Conservation (phyloP, 1,284 basidiomycete genomes). For the Papiliotrema laurentii region DNA sequence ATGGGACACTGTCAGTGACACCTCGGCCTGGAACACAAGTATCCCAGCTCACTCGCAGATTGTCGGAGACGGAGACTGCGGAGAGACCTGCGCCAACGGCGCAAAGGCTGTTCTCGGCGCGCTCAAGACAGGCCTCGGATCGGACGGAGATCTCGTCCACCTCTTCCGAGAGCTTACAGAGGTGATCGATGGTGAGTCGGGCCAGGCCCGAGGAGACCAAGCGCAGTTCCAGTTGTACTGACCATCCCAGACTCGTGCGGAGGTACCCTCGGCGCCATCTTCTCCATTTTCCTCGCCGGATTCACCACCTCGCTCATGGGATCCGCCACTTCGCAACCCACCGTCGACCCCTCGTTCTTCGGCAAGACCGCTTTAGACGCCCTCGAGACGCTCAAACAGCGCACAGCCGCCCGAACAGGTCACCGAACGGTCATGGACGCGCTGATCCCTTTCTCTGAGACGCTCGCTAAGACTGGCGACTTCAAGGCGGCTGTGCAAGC, state of each 20-base stretch:
- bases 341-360: slow-evolving; percentile 20
- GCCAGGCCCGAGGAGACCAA: not conserved
- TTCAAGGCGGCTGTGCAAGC: slow-evolving; percentile 40
- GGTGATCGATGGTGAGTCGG: slow-evolving; percentile 37
- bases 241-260: slow-evolving; percentile 33
- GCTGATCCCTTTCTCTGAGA: slow-evolving; percentile 49
- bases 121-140: slow-evolving; percentile 28
- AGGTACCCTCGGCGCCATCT: slow-evolving; percentile 45
- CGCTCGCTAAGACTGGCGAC: slow-evolving; percentile 35
- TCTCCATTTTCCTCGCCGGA: slow-evolving; percentile 46
- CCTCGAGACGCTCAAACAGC: slow-evolving; percentile 43
- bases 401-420: slow-evolving; percentile 49
- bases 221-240: not conserved
- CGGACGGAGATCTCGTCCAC: slow-evolving; percentile 36
- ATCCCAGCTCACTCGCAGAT: slow-evolving; percentile 9
- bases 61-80: slow-evolving; percentile 46
- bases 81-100: slow-evolving; percentile 43
- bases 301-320: slow-evolving; percentile 36
- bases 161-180: slow-evolving; percentile 43
- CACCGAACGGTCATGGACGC: slow-evolving; percentile 52
- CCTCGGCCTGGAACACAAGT: not conserved
- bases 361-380: slow-evolving; percentile 26
- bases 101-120: slow-evolving; percentile 37
- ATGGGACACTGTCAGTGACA: slow-evolving; percentile 47
- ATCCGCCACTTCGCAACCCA: slow-evolving; percentile 4